phyloP scores from a whole-genome alignment of 441 rosid genomes.

The Syzygium malaccense region DNA sequence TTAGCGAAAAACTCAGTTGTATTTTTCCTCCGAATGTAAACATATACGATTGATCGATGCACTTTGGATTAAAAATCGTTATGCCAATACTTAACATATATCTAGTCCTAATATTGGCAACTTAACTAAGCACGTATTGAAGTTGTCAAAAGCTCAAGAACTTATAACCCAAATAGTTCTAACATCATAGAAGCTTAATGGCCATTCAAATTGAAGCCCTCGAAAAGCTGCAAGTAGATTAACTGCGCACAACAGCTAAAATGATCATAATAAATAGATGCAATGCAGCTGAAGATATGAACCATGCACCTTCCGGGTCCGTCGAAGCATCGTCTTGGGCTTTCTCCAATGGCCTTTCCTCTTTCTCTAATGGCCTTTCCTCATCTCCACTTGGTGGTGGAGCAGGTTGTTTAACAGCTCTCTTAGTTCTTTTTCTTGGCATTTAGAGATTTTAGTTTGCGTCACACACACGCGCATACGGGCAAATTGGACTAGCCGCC shows the following conservation, averaged over 20 bases:
- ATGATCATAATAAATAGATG: neutral
- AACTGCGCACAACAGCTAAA: neutral
- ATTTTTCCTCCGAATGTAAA: neutral
- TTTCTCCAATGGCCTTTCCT: slow-evolving; percentile 1
- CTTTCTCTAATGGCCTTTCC: neutral
- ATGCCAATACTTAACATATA: neutral
- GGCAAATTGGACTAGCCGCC: neutral
- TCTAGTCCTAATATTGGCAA: neutral
- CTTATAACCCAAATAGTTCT: neutral
- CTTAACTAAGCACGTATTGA: neutral
- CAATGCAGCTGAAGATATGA: neutral
- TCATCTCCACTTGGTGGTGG: neutral
- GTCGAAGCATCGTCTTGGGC: slow-evolving; percentile 7
- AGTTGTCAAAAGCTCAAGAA: neutral
- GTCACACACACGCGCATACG: accelerated
- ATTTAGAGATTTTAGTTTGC: slow-evolving; percentile 5
- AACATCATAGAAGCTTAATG: neutral
- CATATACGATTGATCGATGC: neutral
- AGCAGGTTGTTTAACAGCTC: slow-evolving; percentile 16
- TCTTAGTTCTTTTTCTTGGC: slow-evolving; percentile 44
- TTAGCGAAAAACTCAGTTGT: neutral
- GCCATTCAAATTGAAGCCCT: neutral
- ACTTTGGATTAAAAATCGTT: neutral
- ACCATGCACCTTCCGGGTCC: slow-evolving; percentile 19
- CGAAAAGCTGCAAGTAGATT: neutral